These are phyloP conservation scores for Podaxis mareebaensis DNA, from an alignment of 768 basidiomycete species.

Conservation along the genomic window DNA sequence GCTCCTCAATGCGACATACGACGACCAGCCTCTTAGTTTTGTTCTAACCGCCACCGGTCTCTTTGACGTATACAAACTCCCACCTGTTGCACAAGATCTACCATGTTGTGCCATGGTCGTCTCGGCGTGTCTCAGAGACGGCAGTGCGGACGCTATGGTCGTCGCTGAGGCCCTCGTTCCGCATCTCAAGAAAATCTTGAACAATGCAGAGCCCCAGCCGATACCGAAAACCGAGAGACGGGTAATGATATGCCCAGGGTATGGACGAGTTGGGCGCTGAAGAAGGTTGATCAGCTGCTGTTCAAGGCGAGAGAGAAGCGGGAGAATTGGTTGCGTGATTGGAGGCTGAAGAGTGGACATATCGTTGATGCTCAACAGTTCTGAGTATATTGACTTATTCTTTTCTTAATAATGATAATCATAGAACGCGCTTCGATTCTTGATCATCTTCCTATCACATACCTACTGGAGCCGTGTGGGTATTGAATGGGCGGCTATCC, in stretches of 20 bases:
- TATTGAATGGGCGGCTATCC: background rate
- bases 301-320: conserved; percentile 2
- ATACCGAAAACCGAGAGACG: conserved; percentile 14
- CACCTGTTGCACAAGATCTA: conserved; percentile 56
- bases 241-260: conserved; percentile 21
- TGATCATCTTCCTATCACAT: background rate
- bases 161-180: conserved; percentile 45
- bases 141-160: conserved; percentile 34
- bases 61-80: conserved; percentile 53
- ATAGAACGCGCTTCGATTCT: background rate
- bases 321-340: conserved; percentile 1
- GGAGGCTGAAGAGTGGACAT: conserved; percentile 13
- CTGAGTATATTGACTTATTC: background rate
- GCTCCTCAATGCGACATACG: conserved; percentile 57
- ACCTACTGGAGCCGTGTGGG: background rate
- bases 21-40: conserved; percentile 46
- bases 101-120: conserved; percentile 57
- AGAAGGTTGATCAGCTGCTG: conserved; percentile 29
- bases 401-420: background rate
- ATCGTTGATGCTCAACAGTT: background rate
- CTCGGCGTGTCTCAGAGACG: conserved; percentile 52
- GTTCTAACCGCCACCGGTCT: conserved; percentile 53
- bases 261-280: conserved; percentile 32
- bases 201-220: too few relatives aligned
- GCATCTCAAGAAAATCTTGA: too few relatives aligned